Conservation (phyloP, 2,329 filamentous ascomycete genomes). For the Alternaria novae-zelandiae region DNA sequence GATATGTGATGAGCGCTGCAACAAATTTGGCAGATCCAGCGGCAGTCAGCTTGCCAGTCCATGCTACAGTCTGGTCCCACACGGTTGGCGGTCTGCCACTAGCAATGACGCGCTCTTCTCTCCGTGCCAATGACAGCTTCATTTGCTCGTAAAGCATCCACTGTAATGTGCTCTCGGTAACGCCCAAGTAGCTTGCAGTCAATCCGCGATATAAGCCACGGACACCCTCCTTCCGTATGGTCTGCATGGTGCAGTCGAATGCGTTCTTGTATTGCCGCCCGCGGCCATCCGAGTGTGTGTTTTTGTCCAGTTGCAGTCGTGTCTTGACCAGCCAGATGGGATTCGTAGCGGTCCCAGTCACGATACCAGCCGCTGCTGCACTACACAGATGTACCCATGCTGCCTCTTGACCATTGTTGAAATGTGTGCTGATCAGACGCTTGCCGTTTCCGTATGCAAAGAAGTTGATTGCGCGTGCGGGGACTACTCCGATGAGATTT, state of each 20-base stretch:
- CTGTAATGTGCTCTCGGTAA: constrained; percentile 87
- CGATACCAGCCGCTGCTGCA: constrained; percentile 78
- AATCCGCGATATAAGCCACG: constrained; percentile 86
- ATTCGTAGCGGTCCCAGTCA: constrained; percentile 90
- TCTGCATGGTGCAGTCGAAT: constrained; percentile 84
- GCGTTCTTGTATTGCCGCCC: constrained; percentile 83
- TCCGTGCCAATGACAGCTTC: constrained; percentile 73
- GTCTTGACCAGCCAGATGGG: constrained; percentile 98
- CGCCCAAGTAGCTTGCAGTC: constrained; percentile 88
- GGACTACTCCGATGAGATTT: constrained; percentile 87
- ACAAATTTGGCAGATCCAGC: constrained; percentile 86
- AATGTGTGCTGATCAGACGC: constrained; percentile 74
- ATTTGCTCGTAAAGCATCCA: constrained; percentile 95
- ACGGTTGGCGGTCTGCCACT: constrained; percentile 67
- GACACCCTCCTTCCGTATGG: constrained; percentile 79
- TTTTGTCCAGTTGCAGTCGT: constrained; percentile 88
- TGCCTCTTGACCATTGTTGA: constrained; percentile 73
- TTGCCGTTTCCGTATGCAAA: constrained; percentile 94
- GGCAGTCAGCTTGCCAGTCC: constrained; percentile 78
- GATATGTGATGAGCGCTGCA: constrained; percentile 85
- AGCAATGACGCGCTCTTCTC: constrained; percentile 64
- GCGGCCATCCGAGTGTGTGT: constrained; percentile 66
- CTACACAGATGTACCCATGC: constrained; percentile 80
- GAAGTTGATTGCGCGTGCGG: constrained; percentile 90
- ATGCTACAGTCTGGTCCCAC: constrained; percentile 78